Percentiles rank a stretch among this genome's conserved stretches.
Evolutionary conservation across 805 yeast genomes (phyloP).

Genomic region (Starmerella bombi): DNA sequence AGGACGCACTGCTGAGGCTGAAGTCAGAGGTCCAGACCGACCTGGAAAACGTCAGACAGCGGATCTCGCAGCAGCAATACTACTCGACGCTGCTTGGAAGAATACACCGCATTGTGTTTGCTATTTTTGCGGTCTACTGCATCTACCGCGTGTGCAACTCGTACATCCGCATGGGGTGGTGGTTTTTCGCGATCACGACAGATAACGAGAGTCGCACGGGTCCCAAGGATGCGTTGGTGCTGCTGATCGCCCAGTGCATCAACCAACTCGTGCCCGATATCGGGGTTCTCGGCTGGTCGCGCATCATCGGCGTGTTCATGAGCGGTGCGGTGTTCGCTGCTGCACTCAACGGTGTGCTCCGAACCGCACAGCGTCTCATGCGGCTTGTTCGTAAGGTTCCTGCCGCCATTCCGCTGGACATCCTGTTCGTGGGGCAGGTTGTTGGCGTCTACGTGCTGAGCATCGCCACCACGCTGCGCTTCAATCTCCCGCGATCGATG

Average conservation of each 20-base stretch:
- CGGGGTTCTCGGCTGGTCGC: slow-evolving; percentile 28
- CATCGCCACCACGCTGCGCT: slow-evolving; percentile 31
- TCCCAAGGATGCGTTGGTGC: slow-evolving; percentile 22
- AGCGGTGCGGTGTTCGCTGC: slow-evolving; percentile 30
- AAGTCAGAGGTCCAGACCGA: slow-evolving; percentile 26
- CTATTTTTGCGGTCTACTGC: slow-evolving; percentile 30
- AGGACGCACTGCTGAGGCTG: slow-evolving; percentile 27
- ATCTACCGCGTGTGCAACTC: slow-evolving; percentile 30
- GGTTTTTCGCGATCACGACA: slow-evolving; percentile 10
- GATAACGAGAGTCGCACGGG: slow-evolving; percentile 11
- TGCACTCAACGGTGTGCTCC: slow-evolving; percentile 28
- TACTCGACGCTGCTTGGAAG: slow-evolving; percentile 26
- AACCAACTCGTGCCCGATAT: slow-evolving; percentile 13
- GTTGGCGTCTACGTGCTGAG: slow-evolving; percentile 31
- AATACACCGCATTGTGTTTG: slow-evolving; percentile 21
- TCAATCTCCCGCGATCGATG: slow-evolving; percentile 31
- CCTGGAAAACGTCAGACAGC: slow-evolving; percentile 19
- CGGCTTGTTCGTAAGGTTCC: slow-evolving; percentile 10
- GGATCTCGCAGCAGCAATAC: slow-evolving; percentile 21
- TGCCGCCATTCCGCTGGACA: slow-evolving; percentile 13
- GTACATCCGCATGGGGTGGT: slow-evolving; percentile 22
- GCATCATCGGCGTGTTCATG: slow-evolving; percentile 31
- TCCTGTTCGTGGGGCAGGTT: slow-evolving; percentile 28
- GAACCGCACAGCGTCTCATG: slow-evolving; percentile 13
- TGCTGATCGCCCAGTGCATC: slow-evolving; percentile 15